Conservation (phyloP, 2,329 filamentous ascomycete species). For the Aspergillus sergii region DNA sequence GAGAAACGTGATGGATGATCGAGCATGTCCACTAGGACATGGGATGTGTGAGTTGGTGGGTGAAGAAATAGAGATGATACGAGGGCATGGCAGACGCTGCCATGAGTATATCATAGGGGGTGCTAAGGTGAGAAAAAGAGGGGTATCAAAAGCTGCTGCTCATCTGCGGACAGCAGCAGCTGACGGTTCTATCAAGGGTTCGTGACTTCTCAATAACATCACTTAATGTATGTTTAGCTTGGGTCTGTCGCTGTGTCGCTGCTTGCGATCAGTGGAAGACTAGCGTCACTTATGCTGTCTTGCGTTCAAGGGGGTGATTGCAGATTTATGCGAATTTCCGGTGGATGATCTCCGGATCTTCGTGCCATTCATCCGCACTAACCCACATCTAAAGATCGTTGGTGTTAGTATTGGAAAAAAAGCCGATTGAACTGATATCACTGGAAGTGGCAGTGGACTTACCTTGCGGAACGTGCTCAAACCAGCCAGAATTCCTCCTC, state of each 20-base stretch:
- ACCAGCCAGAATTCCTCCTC: conserved; percentile 93
- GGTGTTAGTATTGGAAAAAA: background rate
- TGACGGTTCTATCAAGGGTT: background rate
- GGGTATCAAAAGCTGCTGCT: conserved; percentile 35
- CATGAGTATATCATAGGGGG: background rate
- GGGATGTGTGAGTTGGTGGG: background rate
- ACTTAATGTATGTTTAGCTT: conserved; percentile 2
- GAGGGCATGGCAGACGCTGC: background rate
- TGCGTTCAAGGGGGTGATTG: background rate
- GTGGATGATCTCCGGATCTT: conserved; percentile 98
- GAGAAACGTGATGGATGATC: background rate
- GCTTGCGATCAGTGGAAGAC: background rate
- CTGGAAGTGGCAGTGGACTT: conserved; percentile 31
- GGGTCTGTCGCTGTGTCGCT: background rate
- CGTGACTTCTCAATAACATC: conserved; percentile 10
- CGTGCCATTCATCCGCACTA: conserved; percentile 98
- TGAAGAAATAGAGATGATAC: background rate
- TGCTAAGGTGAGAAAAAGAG: conserved; percentile 11
- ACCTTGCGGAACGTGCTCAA: conserved; percentile 99
- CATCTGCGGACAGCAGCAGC: conserved; percentile 7
- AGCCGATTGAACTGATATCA: background rate
- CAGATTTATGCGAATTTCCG: conserved; percentile 81
- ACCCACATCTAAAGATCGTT: conserved; percentile 85
- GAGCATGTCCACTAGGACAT: background rate
- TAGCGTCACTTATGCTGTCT: background rate